A percentile compares a stretch with the other conserved stretches of the same genome.
Conservation (phyloP, 805 yeast species). For the Citeromyces matritensis region DNA sequence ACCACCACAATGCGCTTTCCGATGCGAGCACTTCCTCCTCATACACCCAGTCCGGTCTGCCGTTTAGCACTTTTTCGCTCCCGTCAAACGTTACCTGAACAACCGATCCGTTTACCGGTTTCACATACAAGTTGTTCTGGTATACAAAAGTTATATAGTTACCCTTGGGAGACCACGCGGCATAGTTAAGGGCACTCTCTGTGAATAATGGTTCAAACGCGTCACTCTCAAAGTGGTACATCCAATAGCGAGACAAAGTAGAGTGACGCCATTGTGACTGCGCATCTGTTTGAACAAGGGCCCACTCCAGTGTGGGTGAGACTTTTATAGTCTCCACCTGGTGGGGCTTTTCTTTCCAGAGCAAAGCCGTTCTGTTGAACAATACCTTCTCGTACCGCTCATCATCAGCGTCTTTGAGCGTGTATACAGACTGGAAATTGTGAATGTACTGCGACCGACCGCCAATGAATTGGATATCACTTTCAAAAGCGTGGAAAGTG, state of each 20-base stretch:
- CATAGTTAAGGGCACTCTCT: slow-evolving; percentile 26
- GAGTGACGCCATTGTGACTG: slow-evolving; percentile 60
- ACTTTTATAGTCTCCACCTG: slow-evolving; percentile 40
- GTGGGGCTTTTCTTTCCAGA: slow-evolving; percentile 20
- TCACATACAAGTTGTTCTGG: slow-evolving; percentile 37
- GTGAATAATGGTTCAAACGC: slow-evolving; percentile 9
- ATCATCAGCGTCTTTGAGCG: slow-evolving; percentile 37
- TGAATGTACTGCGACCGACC: slow-evolving; percentile 60
- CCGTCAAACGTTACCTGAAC: slow-evolving; percentile 37
- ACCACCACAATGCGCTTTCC: slow-evolving; percentile 62
- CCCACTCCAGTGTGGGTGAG: slow-evolving; percentile 48
- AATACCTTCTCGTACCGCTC: slow-evolving; percentile 25
- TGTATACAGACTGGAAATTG: slow-evolving; percentile 27
- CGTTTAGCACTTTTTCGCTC: slow-evolving; percentile 35
- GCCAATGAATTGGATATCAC: slow-evolving; percentile 27
- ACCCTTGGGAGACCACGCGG: slow-evolving; percentile 50
- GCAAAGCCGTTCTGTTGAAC: slow-evolving; percentile 32
- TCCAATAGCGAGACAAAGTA: slow-evolving; percentile 41
- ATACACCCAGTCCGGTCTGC: slow-evolving; percentile 73
- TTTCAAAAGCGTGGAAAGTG: not conserved
- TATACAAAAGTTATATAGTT: slow-evolving; percentile 38
- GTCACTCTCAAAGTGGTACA: slow-evolving; percentile 22
- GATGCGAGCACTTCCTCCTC: slow-evolving; percentile 60
- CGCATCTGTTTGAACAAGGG: slow-evolving; percentile 40
- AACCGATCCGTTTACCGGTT: slow-evolving; percentile 13